Base-by-base conservation (phyloP, 805 yeast species). In the Sugiyamaella mastotermitis region DNA sequence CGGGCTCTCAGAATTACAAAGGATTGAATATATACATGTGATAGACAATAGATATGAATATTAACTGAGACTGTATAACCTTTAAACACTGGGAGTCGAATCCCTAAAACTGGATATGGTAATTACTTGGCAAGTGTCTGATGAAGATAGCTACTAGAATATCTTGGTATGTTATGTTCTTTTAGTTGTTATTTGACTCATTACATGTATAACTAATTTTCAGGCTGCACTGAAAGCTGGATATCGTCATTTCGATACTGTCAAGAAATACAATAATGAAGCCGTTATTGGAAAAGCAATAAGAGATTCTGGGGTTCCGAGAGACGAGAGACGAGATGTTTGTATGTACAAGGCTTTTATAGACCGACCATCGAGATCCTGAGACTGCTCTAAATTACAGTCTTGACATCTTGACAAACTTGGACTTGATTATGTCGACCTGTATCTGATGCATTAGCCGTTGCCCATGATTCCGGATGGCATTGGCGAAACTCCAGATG, bases 241-340 rank as follows among this genome's bases (percentile, higher is more conserved):
- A 8, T 78, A 79, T 57, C 69, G 79, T 45, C 85, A 78, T 55
- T 78, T 83, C 48, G 94, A 83, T 57, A 76, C 87, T 7, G 92
- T 90, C 2, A 74, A 74, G 55, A 67, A 69, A 43, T 83, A 83
- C 56, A 72, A 72, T 2, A 80, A 79, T 54, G 94, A 84, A 57
- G 65, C 58, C 13, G 77, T 72, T 46, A 79, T 80, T 11, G 87
- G 94, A 18, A 48, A 46, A 33, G 64, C 64, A 25, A 72, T 80
- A 37, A 45, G 51, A 13, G 68, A 63, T 33, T 49, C 64, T 16
- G 68, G 60, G 23, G 48, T 64, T 22, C 56, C 63, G 58, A 53
- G 83, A 55, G 61, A 62, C 40, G n/a, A n/a, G n/a, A n/a, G n/a
- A n/a, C n/a, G 74, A 79, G 32, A 38, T 80, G 15, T 80, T 74